A percentile compares a stretch with the other conserved stretches of the same genome.
These are phyloP conservation scores for Nymphaea colorata DNA, from an alignment of 164 flowering plant genomes.

Conservation along the genomic window DNA sequence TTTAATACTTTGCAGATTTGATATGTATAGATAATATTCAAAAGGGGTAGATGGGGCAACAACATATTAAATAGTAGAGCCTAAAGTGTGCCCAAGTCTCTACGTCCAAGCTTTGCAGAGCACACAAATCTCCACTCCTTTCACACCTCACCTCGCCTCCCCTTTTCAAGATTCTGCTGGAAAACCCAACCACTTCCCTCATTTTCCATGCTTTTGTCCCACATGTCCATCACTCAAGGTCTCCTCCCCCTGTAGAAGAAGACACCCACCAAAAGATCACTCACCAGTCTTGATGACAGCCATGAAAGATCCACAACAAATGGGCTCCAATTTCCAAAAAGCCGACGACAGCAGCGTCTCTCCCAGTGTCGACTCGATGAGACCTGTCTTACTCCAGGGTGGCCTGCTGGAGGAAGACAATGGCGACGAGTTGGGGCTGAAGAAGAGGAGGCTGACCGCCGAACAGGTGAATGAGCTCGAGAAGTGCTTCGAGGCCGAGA, in stretches of 20 bases:
- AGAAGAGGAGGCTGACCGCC: constrained; percentile 55
- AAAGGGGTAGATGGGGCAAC: no score
- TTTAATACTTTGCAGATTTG: no score
- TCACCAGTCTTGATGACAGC: neutral
- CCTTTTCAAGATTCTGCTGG: neutral
- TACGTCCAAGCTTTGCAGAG: neutral
- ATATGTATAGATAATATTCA: no score
- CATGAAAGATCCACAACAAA: neutral
- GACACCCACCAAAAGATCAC: neutral
- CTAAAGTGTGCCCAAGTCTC: no score
- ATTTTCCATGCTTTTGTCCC: neutral
- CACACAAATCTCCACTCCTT: neutral
- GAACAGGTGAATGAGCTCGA: constrained; percentile 88
- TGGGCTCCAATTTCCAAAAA: neutral
- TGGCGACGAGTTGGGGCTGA: constrained; percentile 6
- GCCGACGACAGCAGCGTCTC: neutral
- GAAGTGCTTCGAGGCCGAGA: constrained; percentile 75
- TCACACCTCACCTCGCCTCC: neutral
- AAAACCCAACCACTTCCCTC: neutral
- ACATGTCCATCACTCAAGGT: neutral
- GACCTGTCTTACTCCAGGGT: neutral
- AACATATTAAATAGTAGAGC: no score
- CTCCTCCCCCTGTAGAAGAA: neutral
- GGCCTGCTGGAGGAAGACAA: constrained; percentile 8
- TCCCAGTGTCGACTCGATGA: neutral